A percentile compares a stretch with the other conserved stretches of the same genome.
Evolutionary conservation across 225 moss, liverwort and hornwort genomes (phyloP).

Genomic region (Neckera pumila): DNA sequence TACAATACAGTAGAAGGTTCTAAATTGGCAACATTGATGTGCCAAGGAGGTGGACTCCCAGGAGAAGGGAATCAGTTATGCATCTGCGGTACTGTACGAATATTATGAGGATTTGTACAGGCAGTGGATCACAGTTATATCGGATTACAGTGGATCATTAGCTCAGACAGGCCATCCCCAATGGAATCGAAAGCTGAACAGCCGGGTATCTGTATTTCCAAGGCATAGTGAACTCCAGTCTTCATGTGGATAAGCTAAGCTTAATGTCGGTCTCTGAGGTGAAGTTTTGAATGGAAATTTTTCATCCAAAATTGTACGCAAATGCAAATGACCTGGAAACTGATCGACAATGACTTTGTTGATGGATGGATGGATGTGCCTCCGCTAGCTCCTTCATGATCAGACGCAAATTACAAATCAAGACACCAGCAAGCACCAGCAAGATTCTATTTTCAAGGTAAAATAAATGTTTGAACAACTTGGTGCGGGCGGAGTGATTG

Average conservation of each 20-base stretch:
- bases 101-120: too few relatives aligned
- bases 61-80: too few relatives aligned
- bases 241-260: not conserved
- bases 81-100: too few relatives aligned
- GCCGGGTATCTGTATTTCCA: too few relatives aligned
- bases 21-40: too few relatives aligned
- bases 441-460: not conserved
- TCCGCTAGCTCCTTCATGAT: not conserved
- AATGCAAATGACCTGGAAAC: not conserved
- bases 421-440: not conserved
- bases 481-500: not conserved
- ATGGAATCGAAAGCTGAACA: too few relatives aligned
- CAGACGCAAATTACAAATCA: not conserved
- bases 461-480: not conserved
- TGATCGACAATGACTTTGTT: not conserved
- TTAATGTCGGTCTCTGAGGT: not conserved
- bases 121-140: too few relatives aligned
- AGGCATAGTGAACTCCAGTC: not conserved
- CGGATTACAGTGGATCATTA: too few relatives aligned
- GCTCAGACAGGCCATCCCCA: too few relatives aligned
- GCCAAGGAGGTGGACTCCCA: too few relatives aligned
- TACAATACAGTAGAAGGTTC: too few relatives aligned
- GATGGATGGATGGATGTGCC: not conserved
- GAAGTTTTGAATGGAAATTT: not conserved
- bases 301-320: not conserved